A percentile compares a stretch with the other conserved stretches of the same genome.
phyloP scores from a whole-genome alignment of 257 asterid species.

The Gentiana macrophylla region DNA sequence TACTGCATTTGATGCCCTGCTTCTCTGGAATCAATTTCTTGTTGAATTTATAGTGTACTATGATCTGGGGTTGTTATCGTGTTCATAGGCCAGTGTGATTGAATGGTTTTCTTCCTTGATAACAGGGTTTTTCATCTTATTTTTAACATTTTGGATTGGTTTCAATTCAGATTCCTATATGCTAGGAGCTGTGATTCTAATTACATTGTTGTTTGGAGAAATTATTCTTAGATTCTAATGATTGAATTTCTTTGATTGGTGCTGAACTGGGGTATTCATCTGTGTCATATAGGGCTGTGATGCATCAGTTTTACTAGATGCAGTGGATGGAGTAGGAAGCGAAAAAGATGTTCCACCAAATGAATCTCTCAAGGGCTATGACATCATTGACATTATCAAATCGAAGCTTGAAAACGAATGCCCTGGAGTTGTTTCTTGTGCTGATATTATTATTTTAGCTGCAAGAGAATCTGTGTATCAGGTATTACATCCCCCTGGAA shows the following conservation, averaged over 20 bases:
- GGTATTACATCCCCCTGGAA: slow-evolving; percentile 21
- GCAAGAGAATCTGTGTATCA: slow-evolving; percentile 68
- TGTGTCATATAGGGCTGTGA: slow-evolving; percentile 54
- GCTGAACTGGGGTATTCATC: not conserved
- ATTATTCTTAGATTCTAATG: too few species aligned
- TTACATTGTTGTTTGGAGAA: too few species aligned
- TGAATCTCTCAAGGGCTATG: slow-evolving; percentile 40
- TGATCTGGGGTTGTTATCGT: not conserved
- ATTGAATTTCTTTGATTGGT: not conserved
- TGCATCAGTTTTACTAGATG: slow-evolving; percentile 63
- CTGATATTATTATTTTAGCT: slow-evolving; percentile 62
- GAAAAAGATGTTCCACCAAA: slow-evolving; percentile 58
- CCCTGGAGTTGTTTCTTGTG: slow-evolving; percentile 75
- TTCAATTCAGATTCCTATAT: too few species aligned
- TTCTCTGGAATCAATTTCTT: too few species aligned
- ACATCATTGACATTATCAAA: slow-evolving; percentile 43
- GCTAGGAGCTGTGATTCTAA: not conserved
- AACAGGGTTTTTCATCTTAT: too few species aligned
- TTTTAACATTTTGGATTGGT: too few species aligned
- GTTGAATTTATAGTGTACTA: too few species aligned
- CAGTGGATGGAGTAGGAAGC: slow-evolving; percentile 27
- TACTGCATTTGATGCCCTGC: too few species aligned
- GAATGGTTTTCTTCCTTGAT: not conserved
- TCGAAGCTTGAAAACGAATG: slow-evolving; percentile 47
- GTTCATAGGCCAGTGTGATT: not conserved